Base-by-base conservation (phyloP, 2,329 filamentous ascomycete genomes). In the Chrysoporthe puriensis region DNA sequence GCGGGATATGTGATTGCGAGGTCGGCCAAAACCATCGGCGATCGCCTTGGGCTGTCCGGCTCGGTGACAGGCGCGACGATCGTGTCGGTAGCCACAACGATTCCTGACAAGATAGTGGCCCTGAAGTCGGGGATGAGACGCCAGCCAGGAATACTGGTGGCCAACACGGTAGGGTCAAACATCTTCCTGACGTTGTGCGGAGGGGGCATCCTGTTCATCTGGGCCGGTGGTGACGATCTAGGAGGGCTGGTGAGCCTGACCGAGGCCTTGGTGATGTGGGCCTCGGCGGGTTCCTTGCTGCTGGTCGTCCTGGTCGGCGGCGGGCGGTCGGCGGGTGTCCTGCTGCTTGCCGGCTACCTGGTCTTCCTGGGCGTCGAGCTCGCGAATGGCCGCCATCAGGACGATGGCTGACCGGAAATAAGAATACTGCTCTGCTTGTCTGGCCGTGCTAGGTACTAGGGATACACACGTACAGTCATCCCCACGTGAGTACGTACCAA, bases 31-130 rank as follows among this genome's bases (percentile, higher is more conserved):
- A 75, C 77, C 3, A 77, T 86, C 50, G 77, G 79, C 7, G 75
- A 79, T 16, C 74, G 74, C 16, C 75, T 85, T 13, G 71, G 75
- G 11, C 73, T 85, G 1, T 85, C 84, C 7, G 79, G 78, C 50
- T 80, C 79, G 0, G 74, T 85, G 40, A 78, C 86, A 50, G 83
- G 83, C 13, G 74, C 82, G 3, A 83, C 81, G 0, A 73, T 86
- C 26, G 74, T 86, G 40, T 79, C 83, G 0, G 76, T 86, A 67
- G 83, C 82, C 3, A 86, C 83, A 0, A 86, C 84, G 0, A 73
- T 86, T 0, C 84, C 84, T 0, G 84, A 86, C 71, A 85, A 85
- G 69, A 77, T 85, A n/a, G 71, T 86, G 50, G 80, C 83, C 1
- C 75, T 85, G 2, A 66, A 85, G 7, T 82, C 82, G 57, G 80